Percentiles rank a stretch among this genome's conserved stretches.
phyloP scores from a whole-genome alignment of 2,329 filamentous ascomycete genomes.

The Biscogniauxia marginata region DNA sequence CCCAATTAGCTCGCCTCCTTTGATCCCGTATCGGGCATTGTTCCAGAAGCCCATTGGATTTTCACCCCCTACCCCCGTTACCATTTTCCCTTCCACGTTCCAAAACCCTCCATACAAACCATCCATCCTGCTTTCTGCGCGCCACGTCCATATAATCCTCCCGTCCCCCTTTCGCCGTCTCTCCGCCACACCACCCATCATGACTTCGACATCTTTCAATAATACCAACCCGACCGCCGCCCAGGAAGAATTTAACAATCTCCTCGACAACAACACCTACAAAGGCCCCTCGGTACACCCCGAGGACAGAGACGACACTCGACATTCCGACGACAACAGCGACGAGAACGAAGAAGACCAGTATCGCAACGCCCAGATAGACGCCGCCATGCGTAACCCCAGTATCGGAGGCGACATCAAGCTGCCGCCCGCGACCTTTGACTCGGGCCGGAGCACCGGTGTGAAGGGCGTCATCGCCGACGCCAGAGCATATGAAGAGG shows the following conservation, averaged over 20 bases:
- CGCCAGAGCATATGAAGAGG: conserved; percentile 72
- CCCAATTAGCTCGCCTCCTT: conserved; percentile 17
- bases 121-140: not conserved
- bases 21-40: conserved; percentile 26
- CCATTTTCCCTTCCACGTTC: conserved; percentile 15
- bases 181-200: conserved; percentile 31
- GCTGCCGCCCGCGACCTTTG: conserved; percentile 62
- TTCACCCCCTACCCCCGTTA: conserved; percentile 5
- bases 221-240: conserved; percentile 50
- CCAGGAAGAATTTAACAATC: conserved; percentile 65
- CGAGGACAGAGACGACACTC: conserved; percentile 54
- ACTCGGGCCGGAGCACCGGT: conserved; percentile 70
- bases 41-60: conserved; percentile 26
- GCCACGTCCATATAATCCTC: not conserved
- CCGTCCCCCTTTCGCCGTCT: not conserved
- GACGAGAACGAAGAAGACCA: conserved; percentile 56
- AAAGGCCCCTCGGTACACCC: conserved; percentile 49
- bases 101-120: conserved; percentile 6
- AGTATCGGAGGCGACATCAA: conserved; percentile 51
- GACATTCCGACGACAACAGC: conserved; percentile 42
- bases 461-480: conserved; percentile 88
- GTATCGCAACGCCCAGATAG: conserved; percentile 54
- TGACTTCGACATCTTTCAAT: conserved; percentile 40
- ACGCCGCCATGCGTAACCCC: conserved; percentile 65
- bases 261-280: conserved; percentile 56